phyloP scores from a whole-genome alignment of 441 rosid genomes.

The Pelargonium citronellum region DNA sequence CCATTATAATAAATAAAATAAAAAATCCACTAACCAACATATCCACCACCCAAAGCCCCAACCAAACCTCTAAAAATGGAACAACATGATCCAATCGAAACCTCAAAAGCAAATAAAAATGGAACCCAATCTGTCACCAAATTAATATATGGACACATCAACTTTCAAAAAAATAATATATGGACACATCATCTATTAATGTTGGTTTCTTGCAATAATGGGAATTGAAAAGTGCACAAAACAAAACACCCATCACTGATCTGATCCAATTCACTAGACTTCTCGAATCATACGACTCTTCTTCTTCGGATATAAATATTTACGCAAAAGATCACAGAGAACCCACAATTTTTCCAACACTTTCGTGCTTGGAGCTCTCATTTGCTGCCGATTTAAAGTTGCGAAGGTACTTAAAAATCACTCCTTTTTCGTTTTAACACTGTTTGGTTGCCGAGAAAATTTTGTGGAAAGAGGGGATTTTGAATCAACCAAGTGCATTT shows the following conservation, averaged over 20 bases:
- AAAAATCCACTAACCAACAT: too few species aligned
- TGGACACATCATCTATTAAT: not conserved
- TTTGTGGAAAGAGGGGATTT: not conserved
- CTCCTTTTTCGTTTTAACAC: not conserved
- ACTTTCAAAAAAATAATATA: too few species aligned
- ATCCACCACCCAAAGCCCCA: too few species aligned
- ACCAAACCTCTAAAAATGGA: too few species aligned
- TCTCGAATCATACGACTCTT: not conserved
- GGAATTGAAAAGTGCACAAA: not conserved
- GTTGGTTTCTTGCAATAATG: constrained; percentile 1
- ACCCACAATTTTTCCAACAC: not conserved
- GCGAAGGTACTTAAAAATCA: not conserved
- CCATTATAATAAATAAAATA: too few species aligned
- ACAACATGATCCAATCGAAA: too few species aligned
- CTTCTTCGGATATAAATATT: not conserved
- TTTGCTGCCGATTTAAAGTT: too few species aligned
- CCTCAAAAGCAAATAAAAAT: too few species aligned
- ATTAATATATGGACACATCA: too few species aligned
- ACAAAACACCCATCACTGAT: not conserved
- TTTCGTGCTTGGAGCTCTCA: too few species aligned
- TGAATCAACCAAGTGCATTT: not conserved
- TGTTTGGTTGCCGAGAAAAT: not conserved
- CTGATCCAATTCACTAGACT: not conserved
- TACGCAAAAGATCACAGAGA: not conserved
- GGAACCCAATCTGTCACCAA: too few species aligned